A percentile compares a stretch with the other conserved stretches of the same genome.
These are phyloP conservation scores for Penicillium maclennaniae DNA, from an alignment of 495 filamentous ascomycete species.

Conservation along the genomic window DNA sequence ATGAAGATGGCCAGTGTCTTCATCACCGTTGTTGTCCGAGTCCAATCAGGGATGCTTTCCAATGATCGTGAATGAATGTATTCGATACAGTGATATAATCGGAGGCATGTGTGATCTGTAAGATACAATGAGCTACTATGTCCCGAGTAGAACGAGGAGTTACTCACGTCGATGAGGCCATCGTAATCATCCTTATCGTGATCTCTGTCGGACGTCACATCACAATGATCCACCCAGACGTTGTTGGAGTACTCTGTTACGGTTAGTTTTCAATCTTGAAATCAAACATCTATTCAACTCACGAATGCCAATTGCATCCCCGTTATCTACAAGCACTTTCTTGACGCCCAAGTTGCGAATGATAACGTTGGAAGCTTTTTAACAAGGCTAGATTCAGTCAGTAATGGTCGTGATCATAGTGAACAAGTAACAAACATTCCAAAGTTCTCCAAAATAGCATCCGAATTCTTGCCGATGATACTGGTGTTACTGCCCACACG, in stretches of 20 bases:
- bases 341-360: slow-evolving; percentile 58
- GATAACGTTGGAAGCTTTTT: slow-evolving; percentile 55
- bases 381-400: slow-evolving; percentile 28
- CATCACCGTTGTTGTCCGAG: slow-evolving; percentile 38
- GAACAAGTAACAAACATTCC: slow-evolving; percentile 20
- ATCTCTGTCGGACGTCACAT: slow-evolving; percentile 54
- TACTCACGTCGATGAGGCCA: slow-evolving; percentile 57
- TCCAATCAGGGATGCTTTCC: slow-evolving; percentile 63
- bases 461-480: slow-evolving; percentile 44
- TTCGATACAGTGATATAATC: slow-evolving; percentile 52
- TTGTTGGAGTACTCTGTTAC: slow-evolving; percentile 46
- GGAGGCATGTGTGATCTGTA: slow-evolving; percentile 41
- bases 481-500: slow-evolving; percentile 52
- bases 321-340: slow-evolving; percentile 55
- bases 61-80: slow-evolving; percentile 58
- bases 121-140: background rate
- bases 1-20: slow-evolving; percentile 52
- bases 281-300: slow-evolving; percentile 6
- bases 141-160: too few species aligned
- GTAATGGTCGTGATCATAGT: background rate
- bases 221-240: slow-evolving; percentile 67
- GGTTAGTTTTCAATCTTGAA: background rate
- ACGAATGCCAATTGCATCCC: slow-evolving; percentile 58
- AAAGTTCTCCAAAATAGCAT: slow-evolving; percentile 28
- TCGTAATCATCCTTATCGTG: slow-evolving; percentile 66